Percentiles rank a stretch among this genome's conserved stretches.
Evolutionary conservation across 192 early-diverging fungal species (phyloP).

Genomic region (Mortierella antarctica): DNA sequence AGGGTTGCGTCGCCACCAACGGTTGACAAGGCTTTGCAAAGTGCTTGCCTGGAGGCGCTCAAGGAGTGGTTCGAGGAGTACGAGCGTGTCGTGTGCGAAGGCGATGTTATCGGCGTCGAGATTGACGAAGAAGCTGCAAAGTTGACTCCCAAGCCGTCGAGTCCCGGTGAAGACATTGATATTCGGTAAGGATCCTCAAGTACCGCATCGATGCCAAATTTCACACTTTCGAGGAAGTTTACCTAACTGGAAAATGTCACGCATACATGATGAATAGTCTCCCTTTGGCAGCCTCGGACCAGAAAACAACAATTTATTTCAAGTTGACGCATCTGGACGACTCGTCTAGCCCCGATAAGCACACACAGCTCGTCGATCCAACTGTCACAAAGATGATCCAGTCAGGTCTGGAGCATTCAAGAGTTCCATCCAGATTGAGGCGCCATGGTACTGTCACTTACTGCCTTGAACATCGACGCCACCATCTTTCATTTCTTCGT

Average conservation of each 20-base stretch:
- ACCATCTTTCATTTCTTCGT: constrained; percentile 5
- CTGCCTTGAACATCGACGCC: constrained; percentile 17
- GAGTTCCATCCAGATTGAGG: constrained; percentile 59
- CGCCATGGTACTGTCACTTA: constrained; percentile 12
- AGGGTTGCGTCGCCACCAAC: constrained; percentile 72
- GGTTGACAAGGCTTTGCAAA: constrained; percentile 69
- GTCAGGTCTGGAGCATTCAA: constrained; percentile 69
- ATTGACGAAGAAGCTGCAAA: constrained; percentile 70
- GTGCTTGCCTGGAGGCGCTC: constrained; percentile 65
- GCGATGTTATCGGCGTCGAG: constrained; percentile 72
- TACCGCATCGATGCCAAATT: neutral
- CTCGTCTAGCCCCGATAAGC: constrained; percentile 25
- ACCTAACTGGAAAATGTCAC: neutral
- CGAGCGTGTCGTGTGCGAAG: constrained; percentile 73
- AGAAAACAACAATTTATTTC: constrained; percentile 49
- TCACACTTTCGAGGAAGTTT: neutral
- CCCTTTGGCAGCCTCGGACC: constrained; percentile 17
- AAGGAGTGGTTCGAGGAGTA: constrained; percentile 73
- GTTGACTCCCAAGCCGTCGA: constrained; percentile 52
- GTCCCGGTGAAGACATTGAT: constrained; percentile 51
- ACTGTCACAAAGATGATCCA: constrained; percentile 71
- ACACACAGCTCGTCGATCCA: constrained; percentile 61
- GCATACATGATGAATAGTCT: constrained; percentile 2
- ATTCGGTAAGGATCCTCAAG: constrained; percentile 29
- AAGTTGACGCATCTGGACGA: constrained; percentile 51